phyloP scores from a whole-genome alignment of 2,329 filamentous ascomycete species.

The Xylaria sp. region DNA sequence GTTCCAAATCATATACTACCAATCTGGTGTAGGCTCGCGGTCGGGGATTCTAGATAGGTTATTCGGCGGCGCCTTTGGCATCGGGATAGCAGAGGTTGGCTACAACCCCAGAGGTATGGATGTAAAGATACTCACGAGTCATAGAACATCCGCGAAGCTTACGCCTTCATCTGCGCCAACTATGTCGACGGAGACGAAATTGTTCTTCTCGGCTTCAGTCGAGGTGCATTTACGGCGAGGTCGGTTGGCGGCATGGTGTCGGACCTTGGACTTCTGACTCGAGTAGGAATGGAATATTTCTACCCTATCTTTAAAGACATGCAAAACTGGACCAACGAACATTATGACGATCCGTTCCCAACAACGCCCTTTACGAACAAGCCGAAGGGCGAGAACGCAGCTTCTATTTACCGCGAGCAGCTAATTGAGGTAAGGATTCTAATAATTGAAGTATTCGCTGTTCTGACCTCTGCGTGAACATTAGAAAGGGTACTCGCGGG shows the following conservation, averaged over 20 bases:
- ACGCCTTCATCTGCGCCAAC: slow-evolving; percentile 70
- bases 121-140: slow-evolving; percentile 30
- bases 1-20: slow-evolving; percentile 69
- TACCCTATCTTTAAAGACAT: slow-evolving; percentile 67
- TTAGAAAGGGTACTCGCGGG: slow-evolving; percentile 53
- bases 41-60: slow-evolving; percentile 60
- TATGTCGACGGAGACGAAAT: slow-evolving; percentile 68
- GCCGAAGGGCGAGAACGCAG: slow-evolving; percentile 57
- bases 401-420: slow-evolving; percentile 54
- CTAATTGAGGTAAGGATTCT: slow-evolving; percentile 53
- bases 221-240: slow-evolving; percentile 68
- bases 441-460: neutral
- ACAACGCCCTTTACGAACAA: slow-evolving; percentile 59
- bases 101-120: neutral
- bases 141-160: slow-evolving; percentile 67
- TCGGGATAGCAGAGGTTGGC: slow-evolving; percentile 62
- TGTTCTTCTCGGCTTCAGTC: slow-evolving; percentile 65
- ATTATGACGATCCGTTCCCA: slow-evolving; percentile 60
- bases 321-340: slow-evolving; percentile 60
- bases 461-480: slow-evolving; percentile 20
- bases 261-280: slow-evolving; percentile 61
- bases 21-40: slow-evolving; percentile 68
- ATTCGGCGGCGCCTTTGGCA: slow-evolving; percentile 65
- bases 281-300: slow-evolving; percentile 64
- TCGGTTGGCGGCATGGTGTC: slow-evolving; percentile 65